phyloP scores from a whole-genome alignment of 2,329 filamentous ascomycete species.

The Aspergillus sergii region DNA sequence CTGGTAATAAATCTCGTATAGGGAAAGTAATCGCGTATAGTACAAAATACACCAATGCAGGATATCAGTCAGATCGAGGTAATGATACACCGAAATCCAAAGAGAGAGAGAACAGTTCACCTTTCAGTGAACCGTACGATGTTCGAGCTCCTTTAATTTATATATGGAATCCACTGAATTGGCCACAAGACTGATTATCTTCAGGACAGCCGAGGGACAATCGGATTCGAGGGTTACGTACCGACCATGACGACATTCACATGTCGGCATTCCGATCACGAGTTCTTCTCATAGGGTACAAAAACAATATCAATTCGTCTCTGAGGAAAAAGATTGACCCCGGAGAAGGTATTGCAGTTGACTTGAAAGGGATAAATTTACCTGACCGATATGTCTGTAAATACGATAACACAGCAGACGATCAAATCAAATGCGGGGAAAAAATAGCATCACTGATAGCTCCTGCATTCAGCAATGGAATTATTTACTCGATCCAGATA shows the following conservation, averaged over 20 bases:
- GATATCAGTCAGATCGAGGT: background rate
- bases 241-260: conserved; percentile 9
- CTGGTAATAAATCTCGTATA: conserved; percentile 1
- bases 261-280: conserved; percentile 4
- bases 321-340: background rate
- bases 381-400: background rate
- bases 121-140: background rate
- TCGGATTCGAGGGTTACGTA: background rate
- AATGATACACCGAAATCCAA: background rate
- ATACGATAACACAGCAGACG: background rate
- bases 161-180: background rate
- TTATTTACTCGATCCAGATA: background rate
- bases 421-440: conserved; percentile 1
- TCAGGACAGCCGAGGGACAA: background rate
- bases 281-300: background rate
- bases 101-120: background rate
- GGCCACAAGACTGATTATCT: background rate
- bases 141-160: background rate
- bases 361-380: background rate
- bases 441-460: background rate
- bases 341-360: background rate
- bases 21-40: background rate
- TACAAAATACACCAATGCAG: background rate
- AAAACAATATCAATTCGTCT: background rate
- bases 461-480: background rate